Evolutionary conservation across 148 eudicot species (phyloP).

Genomic region (Silene conica): DNA sequence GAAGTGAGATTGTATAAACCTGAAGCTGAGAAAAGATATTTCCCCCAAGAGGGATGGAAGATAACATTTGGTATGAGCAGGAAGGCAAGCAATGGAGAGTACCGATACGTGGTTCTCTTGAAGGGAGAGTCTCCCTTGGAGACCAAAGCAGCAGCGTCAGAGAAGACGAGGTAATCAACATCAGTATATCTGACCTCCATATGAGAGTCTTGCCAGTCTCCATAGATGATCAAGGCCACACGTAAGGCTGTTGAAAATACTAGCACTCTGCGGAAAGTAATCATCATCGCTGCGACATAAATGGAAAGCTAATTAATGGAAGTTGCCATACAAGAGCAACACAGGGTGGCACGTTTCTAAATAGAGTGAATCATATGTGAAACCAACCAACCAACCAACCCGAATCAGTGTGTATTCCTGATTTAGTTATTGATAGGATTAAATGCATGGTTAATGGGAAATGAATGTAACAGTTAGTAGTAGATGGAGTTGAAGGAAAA

Average conservation of each 20-base stretch:
- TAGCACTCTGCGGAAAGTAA: constrained; percentile 51
- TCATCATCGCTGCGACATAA: constrained; percentile 12
- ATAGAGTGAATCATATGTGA: background rate
- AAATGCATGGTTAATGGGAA: too few species aligned
- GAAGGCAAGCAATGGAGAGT: constrained; percentile 87
- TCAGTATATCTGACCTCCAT: constrained; percentile 97
- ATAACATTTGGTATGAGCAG: constrained; percentile 74
- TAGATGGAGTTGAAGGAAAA: too few species aligned
- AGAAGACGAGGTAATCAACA: constrained; percentile 86
- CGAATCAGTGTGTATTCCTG: too few species aligned
- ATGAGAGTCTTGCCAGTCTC: constrained; percentile 96
- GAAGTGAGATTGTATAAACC: constrained; percentile 37
- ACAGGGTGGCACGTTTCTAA: background rate
- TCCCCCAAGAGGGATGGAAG: constrained; percentile 83
- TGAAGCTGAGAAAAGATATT: constrained; percentile 82
- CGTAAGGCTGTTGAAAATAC: constrained; percentile 66
- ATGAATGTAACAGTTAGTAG: too few species aligned
- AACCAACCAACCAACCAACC: too few species aligned
- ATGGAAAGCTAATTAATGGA: background rate
- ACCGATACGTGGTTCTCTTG: constrained; percentile 77
- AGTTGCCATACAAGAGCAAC: background rate
- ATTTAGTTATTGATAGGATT: too few species aligned
- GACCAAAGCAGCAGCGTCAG: constrained; percentile 91
- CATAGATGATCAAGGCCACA: constrained; percentile 60
- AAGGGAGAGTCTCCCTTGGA: constrained; percentile 77